A percentile compares a stretch with the other conserved stretches of the same genome.
Evolutionary conservation across 2,329 filamentous ascomycete genomes (phyloP).

Genomic region (Zopfia rhizophila): DNA sequence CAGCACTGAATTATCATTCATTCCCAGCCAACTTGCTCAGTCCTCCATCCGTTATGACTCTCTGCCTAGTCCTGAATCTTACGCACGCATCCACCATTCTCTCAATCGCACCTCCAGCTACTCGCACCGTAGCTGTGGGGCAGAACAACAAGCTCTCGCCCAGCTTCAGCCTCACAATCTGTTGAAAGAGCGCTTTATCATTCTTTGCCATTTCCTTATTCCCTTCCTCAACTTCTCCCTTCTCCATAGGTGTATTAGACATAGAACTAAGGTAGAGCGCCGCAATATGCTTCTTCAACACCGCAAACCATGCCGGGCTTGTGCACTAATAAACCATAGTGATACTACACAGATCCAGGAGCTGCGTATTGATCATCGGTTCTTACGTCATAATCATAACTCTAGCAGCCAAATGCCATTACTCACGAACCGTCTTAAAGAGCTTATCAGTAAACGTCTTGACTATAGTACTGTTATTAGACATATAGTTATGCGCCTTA

Average conservation of each 20-base stretch:
- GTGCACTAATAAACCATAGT: slow-evolving; percentile 77
- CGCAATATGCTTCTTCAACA: slow-evolving; percentile 60
- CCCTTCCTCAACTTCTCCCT: slow-evolving; percentile 7
- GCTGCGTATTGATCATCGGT: slow-evolving; percentile 71
- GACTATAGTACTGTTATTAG: slow-evolving; percentile 58
- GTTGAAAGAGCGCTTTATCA: slow-evolving; percentile 49
- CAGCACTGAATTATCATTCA: too few species aligned
- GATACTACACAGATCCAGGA: slow-evolving; percentile 75
- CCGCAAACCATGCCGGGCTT: slow-evolving; percentile 69
- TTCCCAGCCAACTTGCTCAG: slow-evolving; percentile 47
- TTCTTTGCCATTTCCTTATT: slow-evolving; percentile 23
- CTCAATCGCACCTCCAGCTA: slow-evolving; percentile 16
- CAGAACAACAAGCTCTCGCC: slow-evolving; percentile 62
- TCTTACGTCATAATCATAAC: slow-evolving; percentile 80
- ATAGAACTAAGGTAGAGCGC: slow-evolving; percentile 41
- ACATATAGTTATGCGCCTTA: slow-evolving; percentile 81
- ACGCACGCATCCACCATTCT: slow-evolving; percentile 34
- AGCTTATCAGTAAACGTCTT: slow-evolving; percentile 67
- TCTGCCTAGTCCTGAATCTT: slow-evolving; percentile 52
- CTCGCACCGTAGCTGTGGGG: slow-evolving; percentile 53
- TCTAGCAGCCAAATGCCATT: slow-evolving; percentile 73
- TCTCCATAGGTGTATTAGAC: neutral
- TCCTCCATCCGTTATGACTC: slow-evolving; percentile 58
- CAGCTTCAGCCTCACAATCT: slow-evolving; percentile 56
- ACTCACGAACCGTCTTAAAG: slow-evolving; percentile 71